Evolutionary conservation across 2,329 filamentous ascomycete genomes (phyloP), one percentile per base, ranked within the genome.

Genomic region (Coleophoma eucalyptorum): DNA sequence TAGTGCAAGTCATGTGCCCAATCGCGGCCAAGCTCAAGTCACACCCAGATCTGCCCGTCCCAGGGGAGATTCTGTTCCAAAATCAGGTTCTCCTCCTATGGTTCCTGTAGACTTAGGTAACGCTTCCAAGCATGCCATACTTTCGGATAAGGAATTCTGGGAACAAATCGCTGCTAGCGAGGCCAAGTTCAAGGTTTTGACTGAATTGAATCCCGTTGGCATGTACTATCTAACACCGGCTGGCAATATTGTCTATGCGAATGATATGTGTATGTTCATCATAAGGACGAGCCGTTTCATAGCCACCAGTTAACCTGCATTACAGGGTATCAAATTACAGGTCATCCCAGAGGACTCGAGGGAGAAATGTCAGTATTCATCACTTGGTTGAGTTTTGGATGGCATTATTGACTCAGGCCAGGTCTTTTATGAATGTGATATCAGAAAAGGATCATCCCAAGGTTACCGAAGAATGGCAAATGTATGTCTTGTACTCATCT

Each of bases 141-240:
- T 26, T 5, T 26, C 26, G 26, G 26, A 26, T 8, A 26, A 26
- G 26, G 26, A 26, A 8, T 26, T 26, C 26, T 26, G 26, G 26
- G 26, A 5, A 26, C 52, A 57, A 13, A 48, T 60, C 33, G 49
- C 77, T 43, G 80, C 84, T 59, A 83, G 83, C 64, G 89, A 93
- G 65, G 84, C 86, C 40, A 84, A 86, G 51, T 92, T 93, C 62
- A 89, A 86, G 1, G 78, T 87, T 37, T 89, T 93, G 83, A 88
- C 89, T 1, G 88, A 91, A 62, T 87, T 90, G 54, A 87, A 87
- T 0, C 89, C 89, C 0, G 88, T 91, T 1, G 89, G 89, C 34
- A 86, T 94, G 71, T 92, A 92, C 65, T 87, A 90, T 52, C 81
- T 84, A 10, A 49, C 49, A 19, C 55, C 55, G 2, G 51, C 54